Evolutionary conservation across 2,329 filamentous ascomycete genomes (phyloP), one percentile per base, ranked within the genome.

Genomic region (Botrytis deweyae): DNA sequence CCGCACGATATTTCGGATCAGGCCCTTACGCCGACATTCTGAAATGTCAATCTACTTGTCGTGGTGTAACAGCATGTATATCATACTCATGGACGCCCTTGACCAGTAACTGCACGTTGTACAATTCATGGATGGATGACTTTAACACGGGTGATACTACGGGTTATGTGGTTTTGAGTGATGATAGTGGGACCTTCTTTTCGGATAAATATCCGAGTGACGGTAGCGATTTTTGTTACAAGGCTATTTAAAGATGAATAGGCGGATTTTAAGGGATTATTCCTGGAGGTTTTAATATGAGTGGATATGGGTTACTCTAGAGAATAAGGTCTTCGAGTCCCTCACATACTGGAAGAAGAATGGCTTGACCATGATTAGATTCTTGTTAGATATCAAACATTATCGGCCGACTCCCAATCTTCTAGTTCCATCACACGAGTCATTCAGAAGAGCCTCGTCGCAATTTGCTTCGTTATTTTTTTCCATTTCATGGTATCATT

Each of bases 121-220:
- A 72, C 14, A 49, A 66, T 18, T 33, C 33, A 25, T 72, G 46
- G 46, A 65, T 66, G 59, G 66, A 69, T 69, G 20, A 69, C 29
- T 69, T 67, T 10, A 38, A n/a, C 5, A 67, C 44, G 7, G 64
- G 44, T 18, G 64, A 67, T 67, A 67, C 64, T 25, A 40, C 46
- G 8, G 64, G 64, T 25, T 62, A 64, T 63, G 69, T 65, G 44
- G 33, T 65, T 25, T 33, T 52, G 61, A 55, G n/a, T 66, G 44
- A 58, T 40, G 38, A 18, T 18, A 72, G 33, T 63, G 61, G 70
- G 36, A 52, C 65, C 5, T 72, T 65, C 36, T 72, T 65, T 58
- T 65, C 59, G 40, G 46, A 72, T 66, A 72, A 72, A 72, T 72
- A 72, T 55, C 70, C 70, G 4, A 58, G 36, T 58, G 70, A 72